Evolutionary conservation across 169 alveolate species (phyloP), one percentile per base, ranked within the genome.

Genomic region (Babesia bigemina): DNA sequence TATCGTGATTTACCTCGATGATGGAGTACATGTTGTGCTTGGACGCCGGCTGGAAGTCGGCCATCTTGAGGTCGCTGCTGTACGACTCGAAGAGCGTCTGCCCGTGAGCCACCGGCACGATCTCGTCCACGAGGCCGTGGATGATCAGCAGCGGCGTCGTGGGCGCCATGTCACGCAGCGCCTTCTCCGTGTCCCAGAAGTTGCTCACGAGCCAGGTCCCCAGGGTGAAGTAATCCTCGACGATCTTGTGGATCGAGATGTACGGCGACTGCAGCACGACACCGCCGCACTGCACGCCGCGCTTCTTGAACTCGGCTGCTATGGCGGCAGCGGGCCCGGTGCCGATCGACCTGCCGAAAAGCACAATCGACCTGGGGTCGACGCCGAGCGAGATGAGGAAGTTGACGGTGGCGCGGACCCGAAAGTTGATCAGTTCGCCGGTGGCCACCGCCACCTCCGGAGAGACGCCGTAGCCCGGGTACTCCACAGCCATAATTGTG

Each of bases 301-400:
- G 65, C 22, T 86, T 36, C 33, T 74, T 79, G 65, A 91, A 70
- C 48, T 86, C 79, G 13, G 92, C 89, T 17, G 92, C 94, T 65
- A 91, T 75, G 60, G 86, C 77, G 11, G 92, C 88, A 19, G 96
- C 96, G 0, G 93, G 94, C 10, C 95, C 96, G 13, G 96, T 92
- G 17, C 96, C 96, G 55, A 92, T 92, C 39, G 95, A 91, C 49
- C 96, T 58, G 22, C 96, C 96, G 73, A 91, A 92, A 62, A 91
- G 70, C 42, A 92, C 29, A 50, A 92, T 89, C 42, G 79, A 71
- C 50, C 88, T 63, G 29, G 92, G 90, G 45, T 83, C 75, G 26
- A 91, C 75, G 44, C 93, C 92, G 39, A 91, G 67, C 42, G 91
- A 91, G 33, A 62, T 63, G 45, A 92, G 91, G 70, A 92, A 91